These are phyloP conservation scores for Boletus subparvulus DNA, from an alignment of 768 basidiomycete genomes.

Conservation along the genomic window DNA sequence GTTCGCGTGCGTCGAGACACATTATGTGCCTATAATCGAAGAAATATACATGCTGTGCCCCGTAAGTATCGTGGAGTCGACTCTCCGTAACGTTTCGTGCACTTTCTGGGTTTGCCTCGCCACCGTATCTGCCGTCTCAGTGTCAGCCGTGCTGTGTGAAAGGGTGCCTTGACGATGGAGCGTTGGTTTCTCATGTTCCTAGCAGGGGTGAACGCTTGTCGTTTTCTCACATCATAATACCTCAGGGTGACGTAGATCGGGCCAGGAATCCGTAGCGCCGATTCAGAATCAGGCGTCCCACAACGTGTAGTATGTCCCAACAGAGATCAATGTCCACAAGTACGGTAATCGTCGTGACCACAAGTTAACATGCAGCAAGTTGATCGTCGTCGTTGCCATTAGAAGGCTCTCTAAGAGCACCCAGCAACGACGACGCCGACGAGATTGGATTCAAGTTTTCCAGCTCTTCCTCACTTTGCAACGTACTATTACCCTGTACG, in stretches of 20 bases:
- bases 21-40: too few relatives aligned
- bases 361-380: slow-evolving; percentile 5
- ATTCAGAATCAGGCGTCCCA: slow-evolving; percentile 1
- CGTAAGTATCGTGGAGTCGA: background rate
- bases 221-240: background rate
- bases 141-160: slow-evolving; percentile 9
- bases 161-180: slow-evolving; percentile 5
- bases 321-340: background rate
- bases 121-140: background rate
- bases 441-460: slow-evolving; percentile 13
- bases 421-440: slow-evolving; percentile 1
- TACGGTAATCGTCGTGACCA: slow-evolving; percentile 15
- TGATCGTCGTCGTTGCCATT: slow-evolving; percentile 11
- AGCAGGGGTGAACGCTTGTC: background rate
- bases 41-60: too few relatives aligned
- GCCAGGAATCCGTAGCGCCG: slow-evolving; percentile 14
- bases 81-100: background rate
- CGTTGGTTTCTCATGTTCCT: background rate
- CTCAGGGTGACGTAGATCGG: slow-evolving; percentile 15
- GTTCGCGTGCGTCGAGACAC: background rate
- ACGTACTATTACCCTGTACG: background rate
- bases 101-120: slow-evolving; percentile 3
- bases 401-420: background rate
- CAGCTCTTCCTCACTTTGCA: slow-evolving; percentile 4
- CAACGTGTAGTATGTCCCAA: background rate